A percentile compares a stretch with the other conserved stretches of the same genome.
Evolutionary conservation across 2,329 filamentous ascomycete genomes (phyloP).

Genomic region (Verticillium klebahnii): DNA sequence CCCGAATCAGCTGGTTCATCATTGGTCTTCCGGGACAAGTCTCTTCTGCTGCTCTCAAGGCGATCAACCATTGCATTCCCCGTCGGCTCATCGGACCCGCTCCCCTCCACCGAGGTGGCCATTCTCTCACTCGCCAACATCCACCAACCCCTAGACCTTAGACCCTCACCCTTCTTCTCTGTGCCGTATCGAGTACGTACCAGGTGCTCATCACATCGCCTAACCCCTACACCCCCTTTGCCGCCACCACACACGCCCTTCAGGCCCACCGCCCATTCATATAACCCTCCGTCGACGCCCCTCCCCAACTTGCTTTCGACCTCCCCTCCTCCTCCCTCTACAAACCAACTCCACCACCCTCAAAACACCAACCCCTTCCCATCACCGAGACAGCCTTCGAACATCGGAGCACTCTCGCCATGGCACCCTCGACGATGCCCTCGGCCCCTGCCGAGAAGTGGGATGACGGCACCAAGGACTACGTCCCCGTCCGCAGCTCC

Average conservation of each 20-base stretch:
- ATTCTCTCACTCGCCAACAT: background rate
- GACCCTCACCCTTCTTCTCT: background rate
- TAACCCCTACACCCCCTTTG: background rate
- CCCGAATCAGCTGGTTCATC: background rate
- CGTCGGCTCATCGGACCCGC: background rate
- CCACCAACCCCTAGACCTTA: background rate
- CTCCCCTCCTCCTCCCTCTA: background rate
- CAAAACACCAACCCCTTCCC: background rate
- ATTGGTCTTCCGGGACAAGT: background rate
- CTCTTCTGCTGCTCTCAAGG: background rate
- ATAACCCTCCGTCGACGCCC: background rate
- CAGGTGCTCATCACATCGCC: background rate
- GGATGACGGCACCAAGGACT: conserved; percentile 51
- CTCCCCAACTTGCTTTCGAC: background rate
- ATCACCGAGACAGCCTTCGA: background rate
- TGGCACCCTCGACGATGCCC: background rate
- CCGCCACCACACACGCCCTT: background rate
- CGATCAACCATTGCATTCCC: background rate
- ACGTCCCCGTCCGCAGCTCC: conserved; percentile 41
- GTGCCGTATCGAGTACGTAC: background rate
- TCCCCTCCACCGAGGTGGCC: background rate
- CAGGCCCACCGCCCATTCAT: background rate
- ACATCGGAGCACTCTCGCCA: background rate
- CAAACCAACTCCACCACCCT: background rate
- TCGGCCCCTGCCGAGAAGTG: conserved; percentile 27